Conservation (phyloP, 1,284 basidiomycete species). For the Waitea zeae region DNA sequence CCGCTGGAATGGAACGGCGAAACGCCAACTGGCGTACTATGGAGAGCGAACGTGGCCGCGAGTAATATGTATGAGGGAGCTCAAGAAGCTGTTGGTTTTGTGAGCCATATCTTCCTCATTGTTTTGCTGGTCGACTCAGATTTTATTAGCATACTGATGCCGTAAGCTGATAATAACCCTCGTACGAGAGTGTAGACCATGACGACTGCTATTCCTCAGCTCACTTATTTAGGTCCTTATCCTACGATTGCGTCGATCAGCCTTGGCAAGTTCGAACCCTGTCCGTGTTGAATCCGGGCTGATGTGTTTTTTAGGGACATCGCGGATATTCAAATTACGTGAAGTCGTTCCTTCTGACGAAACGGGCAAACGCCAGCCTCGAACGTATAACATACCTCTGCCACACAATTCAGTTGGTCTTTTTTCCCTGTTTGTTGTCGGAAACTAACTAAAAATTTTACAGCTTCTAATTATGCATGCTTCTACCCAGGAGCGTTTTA, state of each 20-base stretch:
- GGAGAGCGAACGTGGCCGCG: slow-evolving; percentile 84
- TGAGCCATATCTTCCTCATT: slow-evolving; percentile 34
- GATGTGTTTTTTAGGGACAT: no score
- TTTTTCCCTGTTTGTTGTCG: slow-evolving; percentile 1
- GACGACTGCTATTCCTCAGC: slow-evolving; percentile 4
- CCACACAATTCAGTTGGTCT: slow-evolving; percentile 64
- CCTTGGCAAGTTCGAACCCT: no score
- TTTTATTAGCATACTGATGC: slow-evolving; percentile 1
- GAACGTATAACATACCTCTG: slow-evolving; percentile 74
- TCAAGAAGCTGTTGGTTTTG: slow-evolving; percentile 67
- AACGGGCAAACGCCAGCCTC: slow-evolving; percentile 30
- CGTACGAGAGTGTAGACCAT: slow-evolving; percentile 1
- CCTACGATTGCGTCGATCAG: slow-evolving; percentile 88
- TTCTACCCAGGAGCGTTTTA: slow-evolving; percentile 79
- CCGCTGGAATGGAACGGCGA: slow-evolving; percentile 57
- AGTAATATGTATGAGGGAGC: slow-evolving; percentile 82
- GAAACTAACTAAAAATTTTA: slow-evolving; percentile 2
- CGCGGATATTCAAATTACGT: slow-evolving; percentile 60
- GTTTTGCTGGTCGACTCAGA: slow-evolving; percentile 33
- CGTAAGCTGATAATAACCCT: background rate
- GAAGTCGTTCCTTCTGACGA: slow-evolving; percentile 53
- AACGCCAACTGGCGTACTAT: slow-evolving; percentile 21
- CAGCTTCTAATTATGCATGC: slow-evolving; percentile 87
- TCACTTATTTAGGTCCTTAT: slow-evolving; percentile 77
- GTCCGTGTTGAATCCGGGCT: no score